A percentile compares a stretch with the other conserved stretches of the same genome.
These are phyloP conservation scores for Rosa rugosa DNA, from an alignment of 306 rosid genomes.

Conservation along the genomic window DNA sequence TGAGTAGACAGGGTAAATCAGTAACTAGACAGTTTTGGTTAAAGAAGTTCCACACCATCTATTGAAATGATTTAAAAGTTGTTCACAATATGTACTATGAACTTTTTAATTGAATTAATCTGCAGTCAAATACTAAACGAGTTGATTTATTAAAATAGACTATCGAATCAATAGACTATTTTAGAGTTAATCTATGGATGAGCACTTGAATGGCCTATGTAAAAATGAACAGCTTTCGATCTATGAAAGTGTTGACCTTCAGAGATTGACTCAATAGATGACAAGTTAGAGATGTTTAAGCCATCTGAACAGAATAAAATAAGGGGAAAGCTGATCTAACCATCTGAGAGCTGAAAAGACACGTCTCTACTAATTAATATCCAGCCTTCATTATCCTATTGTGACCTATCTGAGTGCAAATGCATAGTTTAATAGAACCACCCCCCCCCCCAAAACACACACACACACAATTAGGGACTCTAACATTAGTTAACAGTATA, in stretches of 20 bases:
- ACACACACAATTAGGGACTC: too few species aligned
- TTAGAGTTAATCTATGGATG: too few species aligned
- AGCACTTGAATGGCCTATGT: not conserved
- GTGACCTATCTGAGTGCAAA: not conserved
- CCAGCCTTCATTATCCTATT: not conserved
- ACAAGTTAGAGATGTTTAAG: not conserved
- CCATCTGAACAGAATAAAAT: not conserved
- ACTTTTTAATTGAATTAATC: not conserved
- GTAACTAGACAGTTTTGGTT: not conserved
- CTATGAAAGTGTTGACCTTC: not conserved
- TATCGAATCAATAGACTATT: too few species aligned
- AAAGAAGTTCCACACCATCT: not conserved
- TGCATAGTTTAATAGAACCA: slow-evolving; percentile 5
- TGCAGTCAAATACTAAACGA: not conserved
- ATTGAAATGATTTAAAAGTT: not conserved
- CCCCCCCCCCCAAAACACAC: too few species aligned
- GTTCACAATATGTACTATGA: not conserved
- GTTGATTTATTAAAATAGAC: not conserved
- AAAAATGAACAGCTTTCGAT: not conserved
- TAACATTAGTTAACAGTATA: not conserved
- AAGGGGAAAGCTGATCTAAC: not conserved
- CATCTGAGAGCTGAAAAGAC: not conserved
- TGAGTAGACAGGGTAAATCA: not conserved
- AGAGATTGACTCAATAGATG: not conserved
- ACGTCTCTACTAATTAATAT: not conserved